Conservation (phyloP, 805 yeast genomes). For the Spencermartinsiella europaea region DNA sequence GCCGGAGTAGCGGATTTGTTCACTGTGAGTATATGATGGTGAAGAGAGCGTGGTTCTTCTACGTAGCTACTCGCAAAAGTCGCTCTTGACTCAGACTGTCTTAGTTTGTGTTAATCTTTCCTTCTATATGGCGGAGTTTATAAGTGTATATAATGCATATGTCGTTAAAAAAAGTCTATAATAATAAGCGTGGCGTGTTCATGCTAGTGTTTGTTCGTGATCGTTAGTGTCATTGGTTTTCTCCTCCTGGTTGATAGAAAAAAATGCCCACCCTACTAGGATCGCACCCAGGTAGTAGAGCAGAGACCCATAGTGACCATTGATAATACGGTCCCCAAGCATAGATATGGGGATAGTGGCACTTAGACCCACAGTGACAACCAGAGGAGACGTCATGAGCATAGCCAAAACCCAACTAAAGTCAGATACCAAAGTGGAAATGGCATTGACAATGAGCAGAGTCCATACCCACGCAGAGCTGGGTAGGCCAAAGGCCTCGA, state of each 20-base stretch:
- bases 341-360: constrained; percentile 93
- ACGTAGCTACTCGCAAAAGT: no score
- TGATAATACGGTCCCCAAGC: constrained; percentile 78
- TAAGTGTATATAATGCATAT: neutral
- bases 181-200: no score
- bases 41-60: no score
- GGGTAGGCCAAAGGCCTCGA: constrained; percentile 74
- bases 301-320: constrained; percentile 54
- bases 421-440: constrained; percentile 80
- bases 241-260: constrained; percentile 76
- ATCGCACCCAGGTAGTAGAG: constrained; percentile 74
- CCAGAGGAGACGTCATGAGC: constrained; percentile 85
- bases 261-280: constrained; percentile 75
- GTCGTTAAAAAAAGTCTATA: no score
- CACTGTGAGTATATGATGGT: neutral
- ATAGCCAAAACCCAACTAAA: constrained; percentile 96
- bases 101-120: no score
- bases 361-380: constrained; percentile 92
- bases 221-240: constrained; percentile 44
- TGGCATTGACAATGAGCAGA: constrained; percentile 59
- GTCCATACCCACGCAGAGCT: constrained; percentile 43
- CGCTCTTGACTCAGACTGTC: no score
- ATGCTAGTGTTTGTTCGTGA: neutral
- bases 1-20: constrained; percentile 16
- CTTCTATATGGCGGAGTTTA: neutral